A percentile compares a stretch with the other conserved stretches of the same genome.
Evolutionary conservation across 495 filamentous ascomycete species (phyloP).

Genomic region (Pyrenopolyporus hunteri): DNA sequence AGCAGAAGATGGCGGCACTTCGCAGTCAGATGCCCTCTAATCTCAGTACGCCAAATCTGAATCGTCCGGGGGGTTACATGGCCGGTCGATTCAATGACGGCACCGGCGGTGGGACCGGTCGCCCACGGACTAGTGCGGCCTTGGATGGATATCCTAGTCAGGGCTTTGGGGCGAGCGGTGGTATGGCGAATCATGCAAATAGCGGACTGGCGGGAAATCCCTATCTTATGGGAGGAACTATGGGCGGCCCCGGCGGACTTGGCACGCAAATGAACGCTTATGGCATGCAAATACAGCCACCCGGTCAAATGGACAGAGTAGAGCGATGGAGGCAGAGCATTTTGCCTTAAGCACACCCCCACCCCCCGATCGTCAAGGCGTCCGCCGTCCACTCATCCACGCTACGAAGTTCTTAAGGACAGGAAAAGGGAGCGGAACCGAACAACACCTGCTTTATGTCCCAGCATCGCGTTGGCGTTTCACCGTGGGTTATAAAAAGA

Average conservation of each 20-base stretch:
- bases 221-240: slow-evolving; percentile 23
- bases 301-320: slow-evolving; percentile 73
- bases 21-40: slow-evolving; percentile 50
- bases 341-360: slow-evolving; percentile 49
- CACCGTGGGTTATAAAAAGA: not conserved
- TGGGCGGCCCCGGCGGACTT: slow-evolving; percentile 36
- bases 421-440: not conserved
- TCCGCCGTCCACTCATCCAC: too few relatives aligned
- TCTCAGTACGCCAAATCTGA: slow-evolving; percentile 42
- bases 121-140: slow-evolving; percentile 31
- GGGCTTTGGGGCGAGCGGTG: slow-evolving; percentile 6
- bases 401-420: not conserved
- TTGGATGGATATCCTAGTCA: slow-evolving; percentile 28
- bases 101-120: slow-evolving; percentile 46
- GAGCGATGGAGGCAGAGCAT: slow-evolving; percentile 91
- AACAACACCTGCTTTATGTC: not conserved
- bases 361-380: too few relatives aligned
- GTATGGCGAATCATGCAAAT: slow-evolving; percentile 8
- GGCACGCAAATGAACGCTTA: slow-evolving; percentile 33
- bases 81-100: slow-evolving; percentile 59
- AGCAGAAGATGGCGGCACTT: slow-evolving; percentile 49
- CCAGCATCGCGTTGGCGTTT: slow-evolving; percentile 34
- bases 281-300: slow-evolving; percentile 42
- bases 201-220: slow-evolving; percentile 24
- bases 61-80: slow-evolving; percentile 54